These are phyloP conservation scores for Digitaria exilis DNA, from an alignment of 202 grass and related monocot species.

Conservation along the genomic window DNA sequence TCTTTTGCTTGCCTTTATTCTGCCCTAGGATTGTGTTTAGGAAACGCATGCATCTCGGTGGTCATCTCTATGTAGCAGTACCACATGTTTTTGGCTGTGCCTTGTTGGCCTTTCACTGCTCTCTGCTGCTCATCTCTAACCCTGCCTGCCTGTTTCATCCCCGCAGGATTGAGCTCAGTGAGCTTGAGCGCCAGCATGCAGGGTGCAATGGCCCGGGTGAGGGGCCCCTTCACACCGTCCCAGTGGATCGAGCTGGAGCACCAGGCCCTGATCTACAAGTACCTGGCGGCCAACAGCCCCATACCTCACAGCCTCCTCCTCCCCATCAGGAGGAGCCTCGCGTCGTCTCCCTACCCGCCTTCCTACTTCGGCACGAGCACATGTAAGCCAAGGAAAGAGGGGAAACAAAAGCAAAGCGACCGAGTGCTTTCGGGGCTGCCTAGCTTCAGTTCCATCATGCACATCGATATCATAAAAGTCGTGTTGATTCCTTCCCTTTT, in stretches of 20 bases:
- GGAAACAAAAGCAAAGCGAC: constrained; percentile 22
- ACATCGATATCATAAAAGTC: constrained; percentile 44
- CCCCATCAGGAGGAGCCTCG: constrained; percentile 81
- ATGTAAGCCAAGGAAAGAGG: constrained; percentile 58
- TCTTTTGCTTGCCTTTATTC: constrained; percentile 32
- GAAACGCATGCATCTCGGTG: constrained; percentile 38
- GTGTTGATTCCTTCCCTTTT: constrained; percentile 23
- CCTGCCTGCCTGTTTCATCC: constrained; percentile 19
- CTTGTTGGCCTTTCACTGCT: constrained; percentile 42
- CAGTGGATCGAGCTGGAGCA: constrained; percentile 99
- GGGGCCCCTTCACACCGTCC: constrained; percentile 87
- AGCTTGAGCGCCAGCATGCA: constrained; percentile 74
- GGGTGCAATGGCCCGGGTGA: constrained; percentile 71
- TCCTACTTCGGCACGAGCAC: constrained; percentile 72
- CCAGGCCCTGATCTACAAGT: constrained; percentile 97
- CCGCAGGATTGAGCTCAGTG: constrained; percentile 58
- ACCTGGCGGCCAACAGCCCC: constrained; percentile 74
- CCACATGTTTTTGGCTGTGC: constrained; percentile 38
- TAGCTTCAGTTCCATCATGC: constrained; percentile 40
- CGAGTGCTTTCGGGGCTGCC: constrained; percentile 12
- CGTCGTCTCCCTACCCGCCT: constrained; percentile 56
- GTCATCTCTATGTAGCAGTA: constrained; percentile 33
- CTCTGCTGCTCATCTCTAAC: constrained; percentile 35
- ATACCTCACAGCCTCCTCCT: constrained; percentile 77
- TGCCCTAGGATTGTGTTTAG: constrained; percentile 24